Base-by-base conservation (phyloP, 495 filamentous ascomycete genomes). In the Parmelia sp. region DNA sequence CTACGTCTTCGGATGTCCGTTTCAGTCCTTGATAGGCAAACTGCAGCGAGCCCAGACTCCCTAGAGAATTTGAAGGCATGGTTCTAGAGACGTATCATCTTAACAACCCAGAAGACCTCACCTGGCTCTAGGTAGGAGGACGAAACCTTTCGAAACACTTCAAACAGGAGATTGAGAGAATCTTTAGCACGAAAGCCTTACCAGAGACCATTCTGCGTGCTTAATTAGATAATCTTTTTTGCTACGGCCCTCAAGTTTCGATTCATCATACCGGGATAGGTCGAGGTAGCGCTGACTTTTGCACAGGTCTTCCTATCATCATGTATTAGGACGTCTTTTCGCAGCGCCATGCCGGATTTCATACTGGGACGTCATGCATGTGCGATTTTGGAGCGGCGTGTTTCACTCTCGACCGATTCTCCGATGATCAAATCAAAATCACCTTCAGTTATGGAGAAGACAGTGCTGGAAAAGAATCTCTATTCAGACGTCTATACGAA, bases 71-170 rank as follows among this genome's bases (percentile, higher is more conserved):
- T 8, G 44, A 47, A 17, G 51, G 14, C 29, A 35, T n/a, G 44
- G 21, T 61, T 15, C 47, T 61, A 21, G 12, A 61, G 4, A n/a
- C n/a, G 7, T 44, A 23, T 21, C 21, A 35, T 15, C 4, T 44
- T 36, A n/a, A 61, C 47, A 36, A 36, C 1, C 29, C 47, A 10
- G 27, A 51, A 35, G 42, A 61, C 15, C 44, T 61, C 29, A 35
- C 23, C 8, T 61, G 59, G 59, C 59, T 61, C 35, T 61, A 44
- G 59, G 35, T 51, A 47, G 42, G 35, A n/a, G 59, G 40, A 9
- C 31, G 59, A 42, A 19, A 49, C 36, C 27, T 61, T 17, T 61
- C 59, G 29, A 25, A 7, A 17, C 23, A 35, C 4, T 61, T 61
- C 42, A 61, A n/a, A 17, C 15, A 1, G 19, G 29, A 47, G 19